Conservation (phyloP, 331 rosid genomes). For the Quercus phellos region DNA sequence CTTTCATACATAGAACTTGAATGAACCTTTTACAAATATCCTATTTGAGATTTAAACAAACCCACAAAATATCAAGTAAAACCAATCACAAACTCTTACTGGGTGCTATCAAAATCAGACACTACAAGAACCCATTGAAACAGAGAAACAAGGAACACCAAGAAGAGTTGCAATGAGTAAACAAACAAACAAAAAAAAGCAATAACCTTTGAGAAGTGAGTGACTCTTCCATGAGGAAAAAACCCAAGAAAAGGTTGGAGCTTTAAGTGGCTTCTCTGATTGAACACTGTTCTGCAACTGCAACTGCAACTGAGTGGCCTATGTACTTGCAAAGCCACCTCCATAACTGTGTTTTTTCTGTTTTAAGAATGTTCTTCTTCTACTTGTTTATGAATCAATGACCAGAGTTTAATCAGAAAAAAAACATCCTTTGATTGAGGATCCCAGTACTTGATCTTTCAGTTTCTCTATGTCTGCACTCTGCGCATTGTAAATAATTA, state of each 20-base stretch:
- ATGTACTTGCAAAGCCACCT: constrained; percentile 43
- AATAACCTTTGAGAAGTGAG: constrained; percentile 26
- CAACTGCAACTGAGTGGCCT: constrained; percentile 34
- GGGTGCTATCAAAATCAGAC: constrained; percentile 5
- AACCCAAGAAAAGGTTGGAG: constrained; percentile 39
- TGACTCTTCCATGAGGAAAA: constrained; percentile 32
- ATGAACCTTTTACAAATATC: neutral
- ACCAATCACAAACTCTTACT: neutral
- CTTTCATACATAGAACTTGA: neutral
- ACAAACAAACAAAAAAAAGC: neutral
- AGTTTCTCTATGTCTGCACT: constrained; percentile 13
- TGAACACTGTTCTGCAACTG: constrained; percentile 37
- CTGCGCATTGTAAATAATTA: constrained; percentile 2
- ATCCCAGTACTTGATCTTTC: constrained; percentile 10
- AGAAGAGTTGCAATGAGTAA: neutral
- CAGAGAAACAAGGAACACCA: neutral
- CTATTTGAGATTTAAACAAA: neutral
- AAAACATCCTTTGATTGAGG: constrained; percentile 20
- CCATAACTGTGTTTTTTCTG: constrained; percentile 32
- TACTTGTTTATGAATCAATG: neutral
- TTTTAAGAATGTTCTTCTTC: constrained; percentile 12
- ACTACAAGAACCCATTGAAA: constrained; percentile 1
- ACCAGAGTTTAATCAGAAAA: constrained; percentile 3
- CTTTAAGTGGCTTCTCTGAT: constrained; percentile 34
- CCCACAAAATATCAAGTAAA: neutral